Base-by-base conservation (phyloP, 495 filamentous ascomycete genomes). In the Astrothelium macrocarpum region DNA sequence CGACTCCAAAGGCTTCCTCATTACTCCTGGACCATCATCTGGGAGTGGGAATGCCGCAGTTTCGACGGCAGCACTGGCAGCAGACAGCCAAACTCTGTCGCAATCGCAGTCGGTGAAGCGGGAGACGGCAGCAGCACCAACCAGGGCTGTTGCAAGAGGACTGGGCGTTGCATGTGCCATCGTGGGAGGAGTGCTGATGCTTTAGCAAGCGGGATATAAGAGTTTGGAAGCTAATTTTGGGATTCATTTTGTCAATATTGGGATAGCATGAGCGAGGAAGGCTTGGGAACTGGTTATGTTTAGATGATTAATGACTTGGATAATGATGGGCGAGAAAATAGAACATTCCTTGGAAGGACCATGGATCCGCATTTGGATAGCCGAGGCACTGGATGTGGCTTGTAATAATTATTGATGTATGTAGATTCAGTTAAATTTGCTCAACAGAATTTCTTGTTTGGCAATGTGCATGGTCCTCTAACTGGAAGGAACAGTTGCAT, bases 1-100 rank as follows among this genome's bases (percentile, higher is more conserved):
- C 64, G 72, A 81, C 62, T 64, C 73, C 42, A 67, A 69, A 34
- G 78, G 78, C 43, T 78, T 79, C 60, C 67, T 56, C 5, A 56
- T 56, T 25, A 56, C 49, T n/a, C 49, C 49, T 10, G n/a, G 23
- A 20, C 49, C 49, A 10, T 11, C 23, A 11, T n/a, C 5, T 29
- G 49, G 5, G 9, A 29, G 23, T 5, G 20, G 9, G 29, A 2
- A 20, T 29, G 16, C 23, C 9, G 49, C 23, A 3, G 49, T 25
- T 9, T n/a, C 20, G 2, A 9, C 49, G 25, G 49, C 49, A 11
- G 12, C 49, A 5, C 11, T 25, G 29, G 49, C 12, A 2, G 25
- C 2, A 9, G 25, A 5, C 9, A 20, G 49, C 29, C 12, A 12
- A 7, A 10, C 25, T n/a, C 20, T 9, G 25, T n/a, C 12, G 5